phyloP scores from a whole-genome alignment of 352 stramenopile species.

The Phytopythium ostracodes region DNA sequence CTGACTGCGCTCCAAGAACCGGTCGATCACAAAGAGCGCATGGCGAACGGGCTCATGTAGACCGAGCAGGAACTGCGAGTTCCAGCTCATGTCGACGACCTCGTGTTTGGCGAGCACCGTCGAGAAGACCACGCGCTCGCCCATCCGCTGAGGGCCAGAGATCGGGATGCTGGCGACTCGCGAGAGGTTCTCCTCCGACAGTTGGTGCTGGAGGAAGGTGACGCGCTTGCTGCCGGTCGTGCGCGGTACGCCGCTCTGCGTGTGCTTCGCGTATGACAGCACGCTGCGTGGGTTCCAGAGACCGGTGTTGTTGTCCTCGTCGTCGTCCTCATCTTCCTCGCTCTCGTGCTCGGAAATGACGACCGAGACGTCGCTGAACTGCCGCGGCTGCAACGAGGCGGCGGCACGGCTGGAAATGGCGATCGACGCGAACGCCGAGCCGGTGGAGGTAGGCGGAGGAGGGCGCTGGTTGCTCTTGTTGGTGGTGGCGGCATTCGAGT shows the following conservation, averaged over 20 bases:
- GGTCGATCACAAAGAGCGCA: constrained; percentile 78
- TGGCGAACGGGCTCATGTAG: constrained; percentile 80
- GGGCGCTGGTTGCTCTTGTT: background rate
- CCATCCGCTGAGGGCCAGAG: constrained; percentile 32
- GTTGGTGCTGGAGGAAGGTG: constrained; percentile 19
- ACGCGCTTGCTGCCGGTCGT: constrained; percentile 23
- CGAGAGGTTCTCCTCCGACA: constrained; percentile 41
- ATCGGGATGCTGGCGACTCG: constrained; percentile 38
- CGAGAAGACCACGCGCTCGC: constrained; percentile 61
- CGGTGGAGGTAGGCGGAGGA: background rate
- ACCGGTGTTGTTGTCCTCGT: constrained; percentile 10
- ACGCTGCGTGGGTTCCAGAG: constrained; percentile 12
- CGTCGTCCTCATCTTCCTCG: constrained; percentile 19
- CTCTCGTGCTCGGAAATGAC: constrained; percentile 41
- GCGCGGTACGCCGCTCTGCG: constrained; percentile 14
- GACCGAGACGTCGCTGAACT: constrained; percentile 22
- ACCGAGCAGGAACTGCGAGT: constrained; percentile 65
- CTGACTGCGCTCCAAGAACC: constrained; percentile 66
- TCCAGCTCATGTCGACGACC: constrained; percentile 66
- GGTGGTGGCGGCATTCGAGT: constrained; percentile 17
- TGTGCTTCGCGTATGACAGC: constrained; percentile 4
- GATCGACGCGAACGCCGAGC: constrained; percentile 1
- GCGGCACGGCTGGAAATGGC: background rate
- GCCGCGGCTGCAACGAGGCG: constrained; percentile 12
- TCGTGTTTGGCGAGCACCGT: constrained; percentile 45